A percentile compares a stretch with the other conserved stretches of the same genome.
Conservation (phyloP, 768 basidiomycete species). For the Tulasnella sp. region DNA sequence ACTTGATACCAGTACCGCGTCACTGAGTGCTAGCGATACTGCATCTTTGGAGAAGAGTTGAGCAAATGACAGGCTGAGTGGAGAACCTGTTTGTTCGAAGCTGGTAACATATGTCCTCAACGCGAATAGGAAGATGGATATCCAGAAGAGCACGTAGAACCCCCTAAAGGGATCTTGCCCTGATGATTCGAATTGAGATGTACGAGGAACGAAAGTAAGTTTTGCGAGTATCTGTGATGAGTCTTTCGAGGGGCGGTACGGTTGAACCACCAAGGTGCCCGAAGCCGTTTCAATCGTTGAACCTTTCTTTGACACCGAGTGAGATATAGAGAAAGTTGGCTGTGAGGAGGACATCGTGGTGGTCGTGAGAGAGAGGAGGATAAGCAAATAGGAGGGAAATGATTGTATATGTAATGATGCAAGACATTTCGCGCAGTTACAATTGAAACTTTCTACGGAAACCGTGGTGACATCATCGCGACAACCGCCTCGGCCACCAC, state of each 20-base stretch:
- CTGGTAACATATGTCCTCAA: slow-evolving; percentile 64
- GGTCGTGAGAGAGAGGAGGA: background rate
- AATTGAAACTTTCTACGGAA: too few relatives aligned
- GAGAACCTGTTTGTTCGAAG: slow-evolving; percentile 63
- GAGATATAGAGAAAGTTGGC: background rate
- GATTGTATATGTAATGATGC: background rate
- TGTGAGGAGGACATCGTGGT: background rate
- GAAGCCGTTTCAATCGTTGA: slow-evolving; percentile 21
- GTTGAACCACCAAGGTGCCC: slow-evolving; percentile 24
- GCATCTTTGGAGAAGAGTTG: slow-evolving; percentile 80
- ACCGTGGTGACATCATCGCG: too few relatives aligned
- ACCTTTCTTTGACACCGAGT: slow-evolving; percentile 15
- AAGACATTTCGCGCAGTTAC: too few relatives aligned
- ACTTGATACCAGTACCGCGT: slow-evolving; percentile 62
- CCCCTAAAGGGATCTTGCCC: slow-evolving; percentile 86
- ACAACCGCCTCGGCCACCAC: too few relatives aligned
- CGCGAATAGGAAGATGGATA: slow-evolving; percentile 50
- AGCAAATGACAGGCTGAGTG: slow-evolving; percentile 69
- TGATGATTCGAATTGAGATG: slow-evolving; percentile 68
- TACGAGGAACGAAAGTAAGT: slow-evolving; percentile 75
- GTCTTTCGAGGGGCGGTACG: slow-evolving; percentile 41
- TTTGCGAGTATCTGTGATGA: slow-evolving; percentile 71
- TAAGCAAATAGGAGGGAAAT: background rate
- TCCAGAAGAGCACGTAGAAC: slow-evolving; percentile 90
- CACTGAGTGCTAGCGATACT: slow-evolving; percentile 66